phyloP scores from a whole-genome alignment of 192 early-diverging fungal genomes.

The Phlyctochytrium bullatum region DNA sequence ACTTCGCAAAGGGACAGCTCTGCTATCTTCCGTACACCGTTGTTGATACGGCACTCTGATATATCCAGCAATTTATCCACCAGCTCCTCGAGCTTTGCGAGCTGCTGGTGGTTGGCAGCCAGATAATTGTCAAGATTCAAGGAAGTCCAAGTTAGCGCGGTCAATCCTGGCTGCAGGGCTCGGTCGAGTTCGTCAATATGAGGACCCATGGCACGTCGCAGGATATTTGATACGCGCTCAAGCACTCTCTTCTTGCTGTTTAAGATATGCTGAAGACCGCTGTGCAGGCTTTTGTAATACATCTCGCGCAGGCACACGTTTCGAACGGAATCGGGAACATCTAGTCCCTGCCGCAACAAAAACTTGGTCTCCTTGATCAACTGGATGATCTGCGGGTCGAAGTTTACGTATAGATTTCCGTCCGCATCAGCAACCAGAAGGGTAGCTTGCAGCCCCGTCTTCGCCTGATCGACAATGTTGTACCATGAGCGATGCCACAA shows the following conservation, averaged over 20 bases:
- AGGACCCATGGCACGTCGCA: slow-evolving; percentile 52
- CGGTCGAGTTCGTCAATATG: slow-evolving; percentile 62
- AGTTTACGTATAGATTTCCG: slow-evolving; percentile 57
- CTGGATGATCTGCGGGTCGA: slow-evolving; percentile 60
- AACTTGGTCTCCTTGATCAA: slow-evolving; percentile 61
- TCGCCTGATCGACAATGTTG: slow-evolving; percentile 57
- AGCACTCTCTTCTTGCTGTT: slow-evolving; percentile 49
- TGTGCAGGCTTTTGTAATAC: slow-evolving; percentile 56
- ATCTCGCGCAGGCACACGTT: slow-evolving; percentile 61
- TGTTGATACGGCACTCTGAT: slow-evolving; percentile 54
- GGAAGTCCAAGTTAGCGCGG: slow-evolving; percentile 61
- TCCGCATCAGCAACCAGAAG: slow-evolving; percentile 55
- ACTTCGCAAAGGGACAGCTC: slow-evolving; percentile 57
- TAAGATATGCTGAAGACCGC: slow-evolving; percentile 44
- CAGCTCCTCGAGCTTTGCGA: slow-evolving; percentile 53
- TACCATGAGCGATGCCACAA: slow-evolving; percentile 61
- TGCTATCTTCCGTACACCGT: slow-evolving; percentile 51
- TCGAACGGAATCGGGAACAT: slow-evolving; percentile 52
- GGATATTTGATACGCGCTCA: slow-evolving; percentile 45
- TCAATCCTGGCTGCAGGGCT: slow-evolving; percentile 57
- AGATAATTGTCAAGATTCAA: slow-evolving; percentile 58
- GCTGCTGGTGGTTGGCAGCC: slow-evolving; percentile 45
- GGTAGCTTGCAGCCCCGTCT: slow-evolving; percentile 62
- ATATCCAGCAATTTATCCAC: slow-evolving; percentile 63
- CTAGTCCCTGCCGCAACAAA: slow-evolving; percentile 51